Base-by-base conservation (phyloP, 1,139 yeast species). In the Dujonia santamariae region DNA sequence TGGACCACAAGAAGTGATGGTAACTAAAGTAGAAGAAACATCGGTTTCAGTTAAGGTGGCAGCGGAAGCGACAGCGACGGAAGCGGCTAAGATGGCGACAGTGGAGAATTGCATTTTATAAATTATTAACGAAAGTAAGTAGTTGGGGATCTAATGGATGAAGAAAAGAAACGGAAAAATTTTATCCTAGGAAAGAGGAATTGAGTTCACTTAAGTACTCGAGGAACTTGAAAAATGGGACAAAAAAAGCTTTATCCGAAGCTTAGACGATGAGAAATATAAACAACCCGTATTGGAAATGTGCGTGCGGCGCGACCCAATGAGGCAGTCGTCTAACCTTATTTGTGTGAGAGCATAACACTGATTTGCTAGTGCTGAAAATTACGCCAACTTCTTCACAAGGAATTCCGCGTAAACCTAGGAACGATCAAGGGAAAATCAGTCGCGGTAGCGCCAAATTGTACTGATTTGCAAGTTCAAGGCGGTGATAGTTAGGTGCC, bases 91-190 rank as follows among this genome's bases (percentile, higher is more conserved):
- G 54, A 65, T 54, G 44, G 72, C 68, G 66, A 67, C 61, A 45
- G 62, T 61, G 56, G 72, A 56, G 68, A 67, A 68, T 63, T 64
- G 67, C 71, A 64, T 64, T 59, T 37, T 49, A n/a, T n/a, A n/a
- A n/a, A n/a, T n/a, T n/a, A 44, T 48, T 40, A 53, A 46, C 61
- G 63, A 59, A 48, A 43, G 63, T 56, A 43, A 46, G 39, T 47
- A 52, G 60, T 56, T 53, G 51, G 58, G 46, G 38, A 28, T 19
- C 41, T 35, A 39, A 36, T 37, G 35, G 36, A 37, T 32, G 35
- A 31, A 37, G 32, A 39, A 36, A 36, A 35, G 38, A 31, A 35
- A 26, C n/a, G 22, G 7, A 5, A 25, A 28, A 22, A 4, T 30
- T 14, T 21, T 15, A 3, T 7, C 13, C 26, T 4, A 6, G 6